Percentiles rank a stretch among this genome's conserved stretches.
These are phyloP conservation scores for Zizania palustris DNA, from an alignment of 202 grass and related monocot genomes.

Conservation along the genomic window DNA sequence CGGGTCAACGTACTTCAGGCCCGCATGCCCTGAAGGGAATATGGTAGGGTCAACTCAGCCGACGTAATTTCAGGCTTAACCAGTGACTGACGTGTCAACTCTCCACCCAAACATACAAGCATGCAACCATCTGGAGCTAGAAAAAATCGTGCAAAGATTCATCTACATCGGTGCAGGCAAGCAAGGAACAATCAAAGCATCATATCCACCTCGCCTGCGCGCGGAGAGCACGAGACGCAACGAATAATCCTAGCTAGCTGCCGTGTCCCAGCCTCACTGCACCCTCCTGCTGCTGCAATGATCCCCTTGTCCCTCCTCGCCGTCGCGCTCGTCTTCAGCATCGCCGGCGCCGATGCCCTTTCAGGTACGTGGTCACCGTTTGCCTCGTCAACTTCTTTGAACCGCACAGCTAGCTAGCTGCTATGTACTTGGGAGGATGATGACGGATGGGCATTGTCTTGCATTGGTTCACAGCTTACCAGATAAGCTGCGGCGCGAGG, in stretches of 20 bases:
- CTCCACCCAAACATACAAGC: too few relatives aligned
- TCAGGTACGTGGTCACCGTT: constrained; percentile 28
- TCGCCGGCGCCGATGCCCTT: constrained; percentile 29
- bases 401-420: background rate
- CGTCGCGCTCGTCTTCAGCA: background rate
- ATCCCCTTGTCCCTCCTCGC: constrained; percentile 42
- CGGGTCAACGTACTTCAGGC: background rate
- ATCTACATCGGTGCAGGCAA: constrained; percentile 34
- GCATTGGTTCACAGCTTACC: constrained; percentile 45
- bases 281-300: constrained; percentile 16
- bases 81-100: too few relatives aligned
- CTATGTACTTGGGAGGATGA: too few relatives aligned
- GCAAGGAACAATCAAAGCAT: constrained; percentile 84
- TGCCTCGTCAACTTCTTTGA: background rate
- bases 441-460: background rate
- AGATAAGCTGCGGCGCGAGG: constrained; percentile 71
- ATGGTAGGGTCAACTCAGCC: too few relatives aligned
- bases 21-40: background rate
- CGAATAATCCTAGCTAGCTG: constrained; percentile 48
- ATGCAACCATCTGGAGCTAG: too few relatives aligned
- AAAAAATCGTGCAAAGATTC: too few relatives aligned
- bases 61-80: background rate
- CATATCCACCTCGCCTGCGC: constrained; percentile 38
- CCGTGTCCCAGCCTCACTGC: constrained; percentile 6
- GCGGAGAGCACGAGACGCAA: constrained; percentile 50